These are phyloP conservation scores for Xylariaceae sp. DNA, from an alignment of 2,329 filamentous ascomycete genomes.

Conservation along the genomic window DNA sequence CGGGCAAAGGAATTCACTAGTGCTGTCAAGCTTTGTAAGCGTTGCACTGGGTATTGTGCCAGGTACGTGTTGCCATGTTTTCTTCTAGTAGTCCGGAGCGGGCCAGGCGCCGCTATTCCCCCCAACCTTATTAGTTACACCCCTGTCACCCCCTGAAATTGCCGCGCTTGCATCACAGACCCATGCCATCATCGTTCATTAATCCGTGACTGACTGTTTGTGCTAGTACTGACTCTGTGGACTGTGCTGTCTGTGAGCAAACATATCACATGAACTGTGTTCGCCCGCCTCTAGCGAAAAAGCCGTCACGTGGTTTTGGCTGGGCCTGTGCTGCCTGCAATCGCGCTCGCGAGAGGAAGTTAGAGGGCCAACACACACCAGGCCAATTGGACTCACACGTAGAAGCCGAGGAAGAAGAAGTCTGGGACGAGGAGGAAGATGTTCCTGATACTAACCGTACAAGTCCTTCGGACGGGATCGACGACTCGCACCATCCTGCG, in stretches of 20 bases:
- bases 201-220: slow-evolving; percentile 7
- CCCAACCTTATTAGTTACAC: slow-evolving; percentile 8
- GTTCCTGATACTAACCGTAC: slow-evolving; percentile 56
- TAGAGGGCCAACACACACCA: slow-evolving; percentile 86
- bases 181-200: slow-evolving; percentile 10
- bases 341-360: slow-evolving; percentile 86
- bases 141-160: slow-evolving; percentile 2
- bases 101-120: slow-evolving; percentile 11
- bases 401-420: slow-evolving; percentile 63
- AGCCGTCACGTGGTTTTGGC: slow-evolving; percentile 93
- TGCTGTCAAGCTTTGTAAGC: slow-evolving; percentile 93
- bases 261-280: slow-evolving; percentile 99
- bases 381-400: slow-evolving; percentile 64
- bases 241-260: slow-evolving; percentile 90
- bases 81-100: slow-evolving; percentile 6
- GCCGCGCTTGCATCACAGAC: slow-evolving; percentile 8
- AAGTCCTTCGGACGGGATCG: slow-evolving; percentile 60
- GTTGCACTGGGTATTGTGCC: slow-evolving; percentile 86
- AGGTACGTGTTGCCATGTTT: slow-evolving; percentile 60
- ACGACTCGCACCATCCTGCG: slow-evolving; percentile 50
- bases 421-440: slow-evolving; percentile 69
- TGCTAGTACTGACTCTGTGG: slow-evolving; percentile 82
- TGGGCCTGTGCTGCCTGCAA: slow-evolving; percentile 98
- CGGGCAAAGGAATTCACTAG: slow-evolving; percentile 93
- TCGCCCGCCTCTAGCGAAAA: slow-evolving; percentile 84